Evolutionary conservation across 345 rosid genomes (phyloP).

Genomic region (Citrus reticulata): DNA sequence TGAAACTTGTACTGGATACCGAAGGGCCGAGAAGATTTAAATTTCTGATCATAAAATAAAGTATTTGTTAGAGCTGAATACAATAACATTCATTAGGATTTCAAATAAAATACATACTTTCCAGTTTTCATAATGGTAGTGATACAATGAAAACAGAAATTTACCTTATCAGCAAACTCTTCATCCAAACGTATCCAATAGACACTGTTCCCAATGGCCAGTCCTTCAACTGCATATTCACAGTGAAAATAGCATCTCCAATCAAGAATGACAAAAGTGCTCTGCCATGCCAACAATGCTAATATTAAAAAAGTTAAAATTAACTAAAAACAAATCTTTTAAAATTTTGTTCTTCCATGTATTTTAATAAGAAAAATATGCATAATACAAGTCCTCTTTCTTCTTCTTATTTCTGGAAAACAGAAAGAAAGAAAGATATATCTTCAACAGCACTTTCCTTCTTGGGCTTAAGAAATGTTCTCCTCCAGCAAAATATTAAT

Average conservation of each 20-base stretch:
- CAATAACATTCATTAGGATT: background rate
- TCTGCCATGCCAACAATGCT: conserved; percentile 6
- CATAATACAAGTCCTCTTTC: background rate
- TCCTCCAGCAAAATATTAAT: background rate
- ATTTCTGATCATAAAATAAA: conserved; percentile 54
- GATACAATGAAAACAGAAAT: background rate
- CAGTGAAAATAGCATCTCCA: conserved; percentile 16
- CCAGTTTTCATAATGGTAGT: background rate
- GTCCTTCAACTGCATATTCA: conserved; percentile 69
- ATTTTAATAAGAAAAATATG: too few species aligned
- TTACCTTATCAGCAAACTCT: conserved; percentile 75
- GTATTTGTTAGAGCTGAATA: conserved; percentile 3
- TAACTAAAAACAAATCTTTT: background rate
- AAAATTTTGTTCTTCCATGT: background rate
- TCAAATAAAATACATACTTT: background rate
- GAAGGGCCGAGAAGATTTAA: conserved; percentile 69
- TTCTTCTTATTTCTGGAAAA: background rate
- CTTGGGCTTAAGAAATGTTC: background rate
- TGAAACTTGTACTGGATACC: conserved; percentile 92
- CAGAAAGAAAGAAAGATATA: background rate
- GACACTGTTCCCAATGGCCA: conserved; percentile 72
- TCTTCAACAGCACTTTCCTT: background rate
- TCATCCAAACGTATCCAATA: conserved; percentile 90
- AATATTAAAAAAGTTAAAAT: background rate
- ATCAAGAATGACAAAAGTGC: conserved; percentile 19